Evolutionary conservation across 2,329 filamentous ascomycete genomes (phyloP).

Genomic region (Colletotrichum echinochloae): DNA sequence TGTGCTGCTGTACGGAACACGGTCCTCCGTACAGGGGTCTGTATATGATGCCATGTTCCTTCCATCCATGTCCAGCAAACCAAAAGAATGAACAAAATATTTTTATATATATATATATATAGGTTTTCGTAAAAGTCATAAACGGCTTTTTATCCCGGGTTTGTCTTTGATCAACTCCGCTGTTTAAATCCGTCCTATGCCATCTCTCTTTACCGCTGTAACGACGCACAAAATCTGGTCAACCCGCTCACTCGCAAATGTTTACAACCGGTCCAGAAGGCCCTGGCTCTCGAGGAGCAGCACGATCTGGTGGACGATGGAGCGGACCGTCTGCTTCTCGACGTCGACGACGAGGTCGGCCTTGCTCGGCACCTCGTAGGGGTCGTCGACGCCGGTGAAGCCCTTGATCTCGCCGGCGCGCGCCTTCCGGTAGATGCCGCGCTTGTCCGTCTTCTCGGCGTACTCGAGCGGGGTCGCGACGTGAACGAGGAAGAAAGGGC

Average conservation of each 20-base stretch:
- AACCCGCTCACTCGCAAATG: background rate
- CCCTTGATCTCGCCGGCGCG: constrained; percentile 93
- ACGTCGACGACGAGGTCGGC: constrained; percentile 87
- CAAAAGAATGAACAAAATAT: background rate
- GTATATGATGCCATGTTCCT: background rate
- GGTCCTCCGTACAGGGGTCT: background rate
- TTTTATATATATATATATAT: too few species aligned
- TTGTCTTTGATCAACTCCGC: constrained; percentile 13
- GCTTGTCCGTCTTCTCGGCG: constrained; percentile 94
- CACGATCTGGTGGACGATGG: constrained; percentile 96
- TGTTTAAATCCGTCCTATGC: constrained; percentile 11
- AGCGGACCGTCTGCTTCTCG: constrained; percentile 88
- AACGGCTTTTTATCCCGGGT: constrained; percentile 11
- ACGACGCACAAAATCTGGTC: background rate
- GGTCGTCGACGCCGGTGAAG: constrained; percentile 98
- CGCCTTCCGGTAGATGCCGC: constrained; percentile 87
- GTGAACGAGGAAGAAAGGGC: constrained; percentile 94
- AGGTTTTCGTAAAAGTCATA: constrained; percentile 5
- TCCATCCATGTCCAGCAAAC: background rate
- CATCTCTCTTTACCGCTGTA: constrained; percentile 10
- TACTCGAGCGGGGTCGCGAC: constrained; percentile 93
- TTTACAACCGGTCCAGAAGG: constrained; percentile 78
- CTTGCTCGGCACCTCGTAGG: constrained; percentile 87
- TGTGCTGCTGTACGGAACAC: background rate
- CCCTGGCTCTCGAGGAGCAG: constrained; percentile 91